These are phyloP conservation scores for Hygrophorus pudorinus DNA, from an alignment of 768 basidiomycete genomes.

Conservation along the genomic window DNA sequence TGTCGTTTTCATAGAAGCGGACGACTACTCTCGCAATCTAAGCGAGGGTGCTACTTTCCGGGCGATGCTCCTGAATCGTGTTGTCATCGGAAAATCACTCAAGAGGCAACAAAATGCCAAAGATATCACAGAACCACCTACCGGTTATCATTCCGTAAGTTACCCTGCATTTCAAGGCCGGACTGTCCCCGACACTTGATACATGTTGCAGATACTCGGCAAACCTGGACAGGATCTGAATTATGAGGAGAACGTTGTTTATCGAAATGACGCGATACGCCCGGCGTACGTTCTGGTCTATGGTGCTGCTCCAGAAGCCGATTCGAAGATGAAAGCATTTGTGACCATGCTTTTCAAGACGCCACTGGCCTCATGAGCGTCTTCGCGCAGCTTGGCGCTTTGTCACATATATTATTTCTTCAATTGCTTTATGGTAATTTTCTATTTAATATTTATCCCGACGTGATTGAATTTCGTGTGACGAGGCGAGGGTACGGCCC, in stretches of 20 bases:
- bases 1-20: slow-evolving; percentile 37
- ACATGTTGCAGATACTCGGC: slow-evolving; percentile 42
- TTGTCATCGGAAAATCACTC: slow-evolving; percentile 52
- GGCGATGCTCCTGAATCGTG: slow-evolving; percentile 47
- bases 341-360: slow-evolving; percentile 37
- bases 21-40: slow-evolving; percentile 45
- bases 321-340: slow-evolving; percentile 22
- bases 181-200: slow-evolving; percentile 2
- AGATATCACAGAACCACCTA: slow-evolving; percentile 38
- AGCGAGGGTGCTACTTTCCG: slow-evolving; percentile 33
- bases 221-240: slow-evolving; percentile 57
- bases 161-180: neutral
- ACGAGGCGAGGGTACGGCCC: neutral
- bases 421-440: neutral
- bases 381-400: slow-evolving; percentile 9
- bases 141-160: slow-evolving; percentile 51
- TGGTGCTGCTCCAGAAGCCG: slow-evolving; percentile 23
- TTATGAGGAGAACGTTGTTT: slow-evolving; percentile 63
- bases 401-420: neutral
- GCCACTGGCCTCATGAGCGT: slow-evolving; percentile 31
- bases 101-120: slow-evolving; percentile 40
- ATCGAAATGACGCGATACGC: slow-evolving; percentile 55
- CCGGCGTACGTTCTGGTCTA: slow-evolving; percentile 62
- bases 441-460: neutral
- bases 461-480: too few species aligned